Percentiles rank a stretch among this genome's conserved stretches.
These are phyloP conservation scores for Colletotrichum navitas DNA, from an alignment of 2,329 filamentous ascomycete genomes.

Conservation along the genomic window DNA sequence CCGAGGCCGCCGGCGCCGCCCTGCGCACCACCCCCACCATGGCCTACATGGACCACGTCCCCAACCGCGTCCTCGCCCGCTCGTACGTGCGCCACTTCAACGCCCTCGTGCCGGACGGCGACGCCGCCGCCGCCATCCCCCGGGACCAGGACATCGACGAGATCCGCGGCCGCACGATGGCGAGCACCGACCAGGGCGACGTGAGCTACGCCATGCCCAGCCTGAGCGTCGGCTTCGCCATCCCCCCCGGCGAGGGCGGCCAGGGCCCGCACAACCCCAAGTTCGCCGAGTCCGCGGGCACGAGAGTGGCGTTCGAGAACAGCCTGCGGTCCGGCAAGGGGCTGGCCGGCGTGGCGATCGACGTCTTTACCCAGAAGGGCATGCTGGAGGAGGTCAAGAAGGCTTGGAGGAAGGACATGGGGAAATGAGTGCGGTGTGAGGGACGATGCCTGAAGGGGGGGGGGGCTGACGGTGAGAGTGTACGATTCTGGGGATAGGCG, in stretches of 20 bases:
- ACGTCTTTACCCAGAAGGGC: slow-evolving; percentile 43
- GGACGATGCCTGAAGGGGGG: too few relatives aligned
- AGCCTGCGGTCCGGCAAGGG: slow-evolving; percentile 45
- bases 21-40: slow-evolving; percentile 57
- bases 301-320: slow-evolving; percentile 43
- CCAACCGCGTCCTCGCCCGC: slow-evolving; percentile 62
- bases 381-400: slow-evolving; percentile 44
- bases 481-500: background rate
- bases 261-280: slow-evolving; percentile 45
- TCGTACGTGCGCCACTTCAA: slow-evolving; percentile 62
- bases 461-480: background rate
- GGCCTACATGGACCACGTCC: slow-evolving; percentile 67
- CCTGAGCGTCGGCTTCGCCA: slow-evolving; percentile 64
- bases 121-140: slow-evolving; percentile 47
- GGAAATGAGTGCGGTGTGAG: background rate
- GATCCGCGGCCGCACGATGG: slow-evolving; percentile 58
- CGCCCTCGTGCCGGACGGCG: slow-evolving; percentile 49
- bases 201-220: slow-evolving; percentile 70
- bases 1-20: slow-evolving; percentile 59
- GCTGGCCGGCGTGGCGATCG: slow-evolving; percentile 45
- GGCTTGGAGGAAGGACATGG: slow-evolving; percentile 46
- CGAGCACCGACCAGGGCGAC: slow-evolving; percentile 71
- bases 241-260: slow-evolving; percentile 53
- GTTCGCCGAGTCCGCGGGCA: slow-evolving; percentile 45
- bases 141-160: slow-evolving; percentile 56